Evolutionary conservation across 345 rosid genomes (phyloP).

Genomic region (Streptanthus diversifolius): DNA sequence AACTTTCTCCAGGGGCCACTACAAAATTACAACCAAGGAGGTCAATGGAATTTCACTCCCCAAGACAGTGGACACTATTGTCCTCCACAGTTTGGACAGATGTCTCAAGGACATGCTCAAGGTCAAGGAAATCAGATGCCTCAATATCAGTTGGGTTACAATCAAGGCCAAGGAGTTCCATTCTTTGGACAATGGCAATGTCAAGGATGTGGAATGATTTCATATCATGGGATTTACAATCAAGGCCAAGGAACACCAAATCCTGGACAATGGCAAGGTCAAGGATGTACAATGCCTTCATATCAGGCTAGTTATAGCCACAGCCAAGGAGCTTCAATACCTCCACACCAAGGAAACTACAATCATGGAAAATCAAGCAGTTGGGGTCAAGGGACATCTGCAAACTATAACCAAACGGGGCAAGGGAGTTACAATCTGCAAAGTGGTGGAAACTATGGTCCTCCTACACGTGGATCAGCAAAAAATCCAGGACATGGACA

Average conservation of each 20-base stretch:
- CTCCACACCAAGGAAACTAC: constrained; percentile 33
- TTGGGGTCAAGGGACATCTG: constrained; percentile 34
- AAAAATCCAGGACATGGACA: constrained; percentile 3
- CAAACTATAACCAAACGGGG: constrained; percentile 31
- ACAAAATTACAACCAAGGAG: constrained; percentile 39
- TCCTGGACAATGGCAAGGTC: constrained; percentile 35
- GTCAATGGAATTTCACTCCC: constrained; percentile 33
- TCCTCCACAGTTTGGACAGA: constrained; percentile 20
- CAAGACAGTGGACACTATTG: constrained; percentile 4
- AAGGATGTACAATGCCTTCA: constrained; percentile 13
- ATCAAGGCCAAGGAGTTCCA: constrained; percentile 17
- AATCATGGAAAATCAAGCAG: constrained; percentile 33
- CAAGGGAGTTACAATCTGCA: constrained; percentile 32
- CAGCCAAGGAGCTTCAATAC: constrained; percentile 36
- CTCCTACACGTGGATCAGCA: constrained; percentile 17
- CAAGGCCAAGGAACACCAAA: constrained; percentile 11
- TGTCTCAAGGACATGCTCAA: not conserved
- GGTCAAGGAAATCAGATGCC: constrained; percentile 13
- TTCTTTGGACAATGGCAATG: constrained; percentile 35
- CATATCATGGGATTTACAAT: constrained; percentile 33
- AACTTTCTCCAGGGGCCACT: constrained; percentile 27
- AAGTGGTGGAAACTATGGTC: constrained; percentile 33
- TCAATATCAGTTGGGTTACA: constrained; percentile 22
- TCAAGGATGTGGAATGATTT: constrained; percentile 28
- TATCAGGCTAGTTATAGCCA: constrained; percentile 44